Percentiles rank a stretch among this genome's conserved stretches.
phyloP scores from a whole-genome alignment of 2,329 filamentous ascomycete genomes.

The Penicillium olsonii region DNA sequence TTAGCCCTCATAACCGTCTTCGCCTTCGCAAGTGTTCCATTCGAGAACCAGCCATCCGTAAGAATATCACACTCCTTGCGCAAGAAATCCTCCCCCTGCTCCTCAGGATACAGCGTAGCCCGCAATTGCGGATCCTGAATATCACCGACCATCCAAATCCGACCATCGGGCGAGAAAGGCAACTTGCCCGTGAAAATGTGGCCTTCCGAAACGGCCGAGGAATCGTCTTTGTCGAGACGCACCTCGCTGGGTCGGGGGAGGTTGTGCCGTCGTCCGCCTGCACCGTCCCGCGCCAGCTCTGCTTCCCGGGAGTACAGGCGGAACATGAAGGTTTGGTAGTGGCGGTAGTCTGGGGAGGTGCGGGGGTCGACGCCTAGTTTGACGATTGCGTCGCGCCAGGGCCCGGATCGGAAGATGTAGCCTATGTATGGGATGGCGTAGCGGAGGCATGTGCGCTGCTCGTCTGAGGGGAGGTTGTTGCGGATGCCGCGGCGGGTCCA shows the following conservation, averaged over 20 bases:
- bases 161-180: conserved; percentile 73
- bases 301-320: conserved; percentile 57
- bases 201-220: conserved; percentile 14
- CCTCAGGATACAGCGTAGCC: conserved; percentile 64
- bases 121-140: conserved; percentile 76
- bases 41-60: conserved; percentile 80
- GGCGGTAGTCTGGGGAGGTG: conserved; percentile 70
- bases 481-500: conserved; percentile 82
- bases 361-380: conserved; percentile 86
- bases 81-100: conserved; percentile 52
- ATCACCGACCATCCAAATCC: conserved; percentile 93
- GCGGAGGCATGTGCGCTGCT: conserved; percentile 61
- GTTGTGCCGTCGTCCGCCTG: conserved; percentile 32
- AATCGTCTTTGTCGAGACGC: conserved; percentile 2
- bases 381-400: conserved; percentile 86
- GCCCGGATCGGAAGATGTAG: conserved; percentile 90
- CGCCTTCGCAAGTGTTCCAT: conserved; percentile 78
- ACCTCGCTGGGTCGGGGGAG: conserved; percentile 19
- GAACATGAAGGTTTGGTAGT: conserved; percentile 89
- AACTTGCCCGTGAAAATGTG: conserved; percentile 82
- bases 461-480: conserved; percentile 63
- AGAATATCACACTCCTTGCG: conserved; percentile 60
- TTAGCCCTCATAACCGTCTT: conserved; percentile 88
- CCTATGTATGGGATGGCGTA: conserved; percentile 79
- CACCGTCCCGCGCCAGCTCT: conserved; percentile 35